Evolutionary conservation across 768 basidiomycete species (phyloP).

Genomic region (Dacryopinax primogenitus): DNA sequence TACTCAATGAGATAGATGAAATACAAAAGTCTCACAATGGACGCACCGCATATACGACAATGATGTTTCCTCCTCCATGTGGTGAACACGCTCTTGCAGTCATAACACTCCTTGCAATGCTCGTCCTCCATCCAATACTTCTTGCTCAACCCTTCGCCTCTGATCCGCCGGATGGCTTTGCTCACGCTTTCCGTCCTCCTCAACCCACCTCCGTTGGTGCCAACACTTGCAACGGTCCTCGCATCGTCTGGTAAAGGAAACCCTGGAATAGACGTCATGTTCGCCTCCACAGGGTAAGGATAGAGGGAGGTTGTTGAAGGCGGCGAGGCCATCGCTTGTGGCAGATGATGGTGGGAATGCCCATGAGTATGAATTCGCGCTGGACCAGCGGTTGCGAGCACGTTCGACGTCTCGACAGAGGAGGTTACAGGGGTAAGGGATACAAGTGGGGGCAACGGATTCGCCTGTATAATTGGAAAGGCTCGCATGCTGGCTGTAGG

Average conservation of each 20-base stretch:
- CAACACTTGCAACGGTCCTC: conserved; percentile 48
- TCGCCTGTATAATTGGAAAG: conserved; percentile 39
- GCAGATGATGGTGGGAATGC: conserved; percentile 45
- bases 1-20: background rate
- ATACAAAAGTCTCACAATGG: conserved; percentile 15
- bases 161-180: conserved; percentile 76
- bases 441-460: conserved; percentile 66
- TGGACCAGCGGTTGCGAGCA: conserved; percentile 37
- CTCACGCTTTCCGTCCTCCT: conserved; percentile 74
- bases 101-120: conserved; percentile 88
- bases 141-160: conserved; percentile 61
- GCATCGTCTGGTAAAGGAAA: conserved; percentile 89
- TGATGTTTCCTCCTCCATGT: conserved; percentile 94
- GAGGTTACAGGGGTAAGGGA: conserved; percentile 77
- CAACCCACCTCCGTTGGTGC: conserved; percentile 42
- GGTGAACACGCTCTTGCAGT: conserved; percentile 88
- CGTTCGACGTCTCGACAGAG: conserved; percentile 53
- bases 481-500: conserved; percentile 44
- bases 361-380: conserved; percentile 40
- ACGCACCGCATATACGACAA: conserved; percentile 83
- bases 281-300: conserved; percentile 8
- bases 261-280: conserved; percentile 49
- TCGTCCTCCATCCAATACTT: conserved; percentile 99
- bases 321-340: conserved; percentile 45
- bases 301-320: conserved; percentile 20